Evolutionary conservation across 192 early-diverging fungal species (phyloP).

Genomic region (Podila epigama): DNA sequence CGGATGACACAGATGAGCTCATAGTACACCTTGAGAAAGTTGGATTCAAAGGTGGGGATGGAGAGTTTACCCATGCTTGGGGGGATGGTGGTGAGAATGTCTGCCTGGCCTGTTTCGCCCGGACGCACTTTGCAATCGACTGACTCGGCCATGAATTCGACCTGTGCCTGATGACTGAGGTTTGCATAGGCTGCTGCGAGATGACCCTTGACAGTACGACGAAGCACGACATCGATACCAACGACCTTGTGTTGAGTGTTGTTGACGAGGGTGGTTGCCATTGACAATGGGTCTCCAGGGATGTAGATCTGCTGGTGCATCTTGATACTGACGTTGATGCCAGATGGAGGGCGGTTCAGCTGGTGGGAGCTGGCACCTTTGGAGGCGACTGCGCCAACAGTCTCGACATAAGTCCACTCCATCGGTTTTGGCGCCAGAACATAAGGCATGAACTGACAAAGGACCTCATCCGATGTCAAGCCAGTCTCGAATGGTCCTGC

Average conservation of each 20-base stretch:
- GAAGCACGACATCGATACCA: slow-evolving; percentile 32
- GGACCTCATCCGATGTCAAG: slow-evolving; percentile 32
- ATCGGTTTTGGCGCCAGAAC: slow-evolving; percentile 43
- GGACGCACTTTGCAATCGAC: slow-evolving; percentile 39
- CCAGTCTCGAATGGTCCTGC: slow-evolving; percentile 28
- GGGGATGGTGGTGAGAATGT: slow-evolving; percentile 42
- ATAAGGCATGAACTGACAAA: slow-evolving; percentile 39
- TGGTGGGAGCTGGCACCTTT: slow-evolving; percentile 35
- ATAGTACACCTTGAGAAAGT: slow-evolving; percentile 45
- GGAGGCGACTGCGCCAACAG: slow-evolving; percentile 2
- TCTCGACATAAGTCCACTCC: slow-evolving; percentile 35
- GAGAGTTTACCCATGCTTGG: slow-evolving; percentile 19
- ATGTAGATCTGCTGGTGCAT: slow-evolving; percentile 49
- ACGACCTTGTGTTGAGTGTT: slow-evolving; percentile 33
- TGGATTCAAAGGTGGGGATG: slow-evolving; percentile 46
- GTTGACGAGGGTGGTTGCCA: slow-evolving; percentile 34
- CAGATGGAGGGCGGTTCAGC: slow-evolving; percentile 16
- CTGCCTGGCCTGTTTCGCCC: slow-evolving; percentile 34
- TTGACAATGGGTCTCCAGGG: slow-evolving; percentile 39
- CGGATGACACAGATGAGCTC: slow-evolving; percentile 31
- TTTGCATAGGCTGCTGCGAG: slow-evolving; percentile 34
- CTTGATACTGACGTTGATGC: slow-evolving; percentile 30
- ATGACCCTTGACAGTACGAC: slow-evolving; percentile 27
- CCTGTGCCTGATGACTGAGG: slow-evolving; percentile 24
- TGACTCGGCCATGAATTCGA: slow-evolving; percentile 35